These are phyloP conservation scores for Geotrichum reessii DNA, from an alignment of 1,139 yeast genomes.

Conservation along the genomic window DNA sequence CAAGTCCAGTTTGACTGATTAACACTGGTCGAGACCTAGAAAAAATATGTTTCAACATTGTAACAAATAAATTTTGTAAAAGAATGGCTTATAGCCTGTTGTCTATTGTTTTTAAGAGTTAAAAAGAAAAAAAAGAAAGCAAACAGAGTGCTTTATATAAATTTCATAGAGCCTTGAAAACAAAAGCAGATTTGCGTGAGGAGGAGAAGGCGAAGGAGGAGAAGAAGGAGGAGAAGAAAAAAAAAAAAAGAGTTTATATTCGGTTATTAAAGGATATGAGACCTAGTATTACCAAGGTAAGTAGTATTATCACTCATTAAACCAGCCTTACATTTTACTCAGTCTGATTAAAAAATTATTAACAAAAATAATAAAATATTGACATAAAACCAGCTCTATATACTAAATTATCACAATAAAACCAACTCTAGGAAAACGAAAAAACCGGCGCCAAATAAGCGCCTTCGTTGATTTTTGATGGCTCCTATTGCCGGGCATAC, in stretches of 20 bases:
- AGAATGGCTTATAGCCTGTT: neutral
- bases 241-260: neutral
- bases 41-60: neutral
- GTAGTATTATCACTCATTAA: neutral
- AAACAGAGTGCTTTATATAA: neutral
- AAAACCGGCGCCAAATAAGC: too few species aligned
- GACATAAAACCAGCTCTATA: too few species aligned
- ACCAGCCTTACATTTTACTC: too few species aligned
- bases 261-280: neutral
- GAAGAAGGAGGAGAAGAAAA: neutral
- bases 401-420: too few species aligned
- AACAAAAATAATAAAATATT: too few species aligned
- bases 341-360: too few species aligned
- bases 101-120: neutral
- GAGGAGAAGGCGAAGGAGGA: neutral
- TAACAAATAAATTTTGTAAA: neutral
- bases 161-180: neutral
- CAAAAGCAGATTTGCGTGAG: neutral
- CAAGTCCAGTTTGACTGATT: neutral
- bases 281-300: neutral
- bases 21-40: neutral
- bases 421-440: too few species aligned
- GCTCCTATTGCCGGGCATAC: too few species aligned
- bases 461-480: too few species aligned
- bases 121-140: neutral